Conservation (phyloP, 2,329 filamentous ascomycete genomes). For the Mollisia scopiformis region DNA sequence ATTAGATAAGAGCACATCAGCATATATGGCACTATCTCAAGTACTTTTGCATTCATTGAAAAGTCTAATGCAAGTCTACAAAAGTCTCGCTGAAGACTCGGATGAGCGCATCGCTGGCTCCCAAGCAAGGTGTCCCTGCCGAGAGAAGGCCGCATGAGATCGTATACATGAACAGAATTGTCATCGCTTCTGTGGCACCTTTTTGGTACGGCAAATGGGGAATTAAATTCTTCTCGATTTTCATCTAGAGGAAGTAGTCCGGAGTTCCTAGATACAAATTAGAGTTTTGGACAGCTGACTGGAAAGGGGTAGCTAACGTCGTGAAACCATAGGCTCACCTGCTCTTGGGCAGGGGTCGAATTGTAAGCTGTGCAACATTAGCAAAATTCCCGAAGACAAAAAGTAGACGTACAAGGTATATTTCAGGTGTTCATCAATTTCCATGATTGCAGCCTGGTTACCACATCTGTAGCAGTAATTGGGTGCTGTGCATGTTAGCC, state of each 20-base stretch:
- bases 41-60: slow-evolving; percentile 34
- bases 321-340: slow-evolving; percentile 98
- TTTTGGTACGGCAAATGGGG: slow-evolving; percentile 6
- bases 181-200: slow-evolving; percentile 26
- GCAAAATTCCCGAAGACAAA: slow-evolving; percentile 12
- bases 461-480: slow-evolving; percentile 99
- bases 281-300: slow-evolving; percentile 3
- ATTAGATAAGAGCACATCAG: not conserved
- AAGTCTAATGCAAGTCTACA: slow-evolving; percentile 37
- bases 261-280: slow-evolving; percentile 65
- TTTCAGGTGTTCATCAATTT: slow-evolving; percentile 98
- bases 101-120: slow-evolving; percentile 13
- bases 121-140: slow-evolving; percentile 10
- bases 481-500: slow-evolving; percentile 58
- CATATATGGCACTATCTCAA: slow-evolving; percentile 7
- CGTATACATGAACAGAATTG: slow-evolving; percentile 30
- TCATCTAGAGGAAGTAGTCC: slow-evolving; percentile 92
- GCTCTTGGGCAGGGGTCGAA: slow-evolving; percentile 98
- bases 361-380: slow-evolving; percentile 75
- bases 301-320: slow-evolving; percentile 58
- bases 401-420: slow-evolving; percentile 87
- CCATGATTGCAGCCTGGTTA: slow-evolving; percentile 99
- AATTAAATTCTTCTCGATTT: slow-evolving; percentile 13
- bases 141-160: slow-evolving; percentile 18
- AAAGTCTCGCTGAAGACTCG: slow-evolving; percentile 20